These are phyloP conservation scores for Taphrina confusa DNA, from an alignment of 1,139 yeast genomes.

Conservation along the genomic window DNA sequence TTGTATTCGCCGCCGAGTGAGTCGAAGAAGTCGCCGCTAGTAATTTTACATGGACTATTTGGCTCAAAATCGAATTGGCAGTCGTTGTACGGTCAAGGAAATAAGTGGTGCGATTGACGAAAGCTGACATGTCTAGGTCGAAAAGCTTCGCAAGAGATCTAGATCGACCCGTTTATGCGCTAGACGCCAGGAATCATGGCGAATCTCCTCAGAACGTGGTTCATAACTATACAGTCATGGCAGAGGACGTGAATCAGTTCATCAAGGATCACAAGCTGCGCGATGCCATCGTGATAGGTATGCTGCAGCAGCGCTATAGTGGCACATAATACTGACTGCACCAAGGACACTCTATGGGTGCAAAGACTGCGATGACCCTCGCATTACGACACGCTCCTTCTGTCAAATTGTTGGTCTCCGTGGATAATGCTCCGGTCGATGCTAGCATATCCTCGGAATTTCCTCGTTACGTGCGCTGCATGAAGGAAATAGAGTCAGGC, in stretches of 20 bases:
- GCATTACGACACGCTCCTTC: constrained; percentile 69
- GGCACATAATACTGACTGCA: constrained; percentile 57
- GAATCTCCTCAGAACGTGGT: constrained; percentile 71
- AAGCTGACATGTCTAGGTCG: constrained; percentile 20
- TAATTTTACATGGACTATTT: constrained; percentile 84
- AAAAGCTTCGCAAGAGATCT: constrained; percentile 45
- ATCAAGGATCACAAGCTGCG: constrained; percentile 54
- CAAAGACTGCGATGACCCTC: constrained; percentile 87
- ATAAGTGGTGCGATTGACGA: not conserved
- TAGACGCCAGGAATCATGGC: constrained; percentile 87
- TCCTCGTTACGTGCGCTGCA: constrained; percentile 64
- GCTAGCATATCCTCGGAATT: constrained; percentile 62
- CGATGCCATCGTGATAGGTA: constrained; percentile 76
- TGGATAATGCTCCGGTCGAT: constrained; percentile 87
- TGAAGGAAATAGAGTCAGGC: constrained; percentile 54
- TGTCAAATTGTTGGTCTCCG: constrained; percentile 67
- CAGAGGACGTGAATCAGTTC: constrained; percentile 80
- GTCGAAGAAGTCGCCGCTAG: constrained; percentile 54
- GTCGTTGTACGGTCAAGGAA: constrained; percentile 53
- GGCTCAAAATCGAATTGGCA: constrained; percentile 81
- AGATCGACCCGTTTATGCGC: constrained; percentile 44
- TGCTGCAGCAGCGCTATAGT: constrained; percentile 47
- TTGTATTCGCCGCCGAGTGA: not conserved
- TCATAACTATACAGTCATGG: constrained; percentile 77
- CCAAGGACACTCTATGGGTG: constrained; percentile 55